Percentiles rank a stretch among this genome's conserved stretches.
Evolutionary conservation across 208 protist species (phyloP).

Genomic region (Leishmania braziliensis): DNA sequence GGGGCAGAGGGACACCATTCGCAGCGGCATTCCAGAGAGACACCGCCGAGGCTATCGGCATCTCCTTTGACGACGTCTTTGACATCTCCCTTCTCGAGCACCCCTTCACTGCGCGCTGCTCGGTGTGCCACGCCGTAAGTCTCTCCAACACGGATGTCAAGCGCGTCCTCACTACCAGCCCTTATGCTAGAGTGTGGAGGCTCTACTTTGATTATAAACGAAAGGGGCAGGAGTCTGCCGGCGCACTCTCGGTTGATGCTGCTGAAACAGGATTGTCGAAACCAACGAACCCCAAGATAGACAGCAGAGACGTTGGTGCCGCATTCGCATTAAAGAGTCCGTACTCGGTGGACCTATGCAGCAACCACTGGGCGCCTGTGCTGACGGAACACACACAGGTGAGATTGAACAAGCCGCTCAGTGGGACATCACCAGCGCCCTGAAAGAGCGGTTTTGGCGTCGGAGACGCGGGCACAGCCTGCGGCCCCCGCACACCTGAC

Average conservation of each 20-base stretch:
- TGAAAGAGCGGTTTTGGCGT: not conserved
- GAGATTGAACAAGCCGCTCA: constrained; percentile 15
- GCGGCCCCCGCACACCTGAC: not conserved
- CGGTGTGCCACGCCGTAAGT: constrained; percentile 36
- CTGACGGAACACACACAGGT: not conserved
- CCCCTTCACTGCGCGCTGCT: constrained; percentile 41
- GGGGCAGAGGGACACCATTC: constrained; percentile 30
- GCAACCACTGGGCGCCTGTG: constrained; percentile 18
- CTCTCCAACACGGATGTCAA: constrained; percentile 30
- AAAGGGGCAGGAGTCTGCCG: not conserved
- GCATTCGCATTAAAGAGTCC: not conserved
- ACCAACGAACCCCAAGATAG: not conserved
- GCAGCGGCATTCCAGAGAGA: constrained; percentile 30
- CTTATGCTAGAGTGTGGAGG: constrained; percentile 35
- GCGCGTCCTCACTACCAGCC: constrained; percentile 18
- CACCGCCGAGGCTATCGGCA: constrained; percentile 16
- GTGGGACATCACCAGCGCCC: constrained; percentile 18
- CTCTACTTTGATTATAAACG: constrained; percentile 35
- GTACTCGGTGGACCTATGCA: constrained; percentile 5
- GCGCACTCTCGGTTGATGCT: not conserved
- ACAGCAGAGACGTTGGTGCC: not conserved
- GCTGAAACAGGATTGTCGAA: not conserved
- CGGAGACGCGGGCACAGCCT: not conserved
- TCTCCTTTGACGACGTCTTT: constrained; percentile 40
- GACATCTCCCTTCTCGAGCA: constrained; percentile 25